Evolutionary conservation across 371 early-diverging fungal genomes (phyloP).

Genomic region (Apophysomyces elegans): DNA sequence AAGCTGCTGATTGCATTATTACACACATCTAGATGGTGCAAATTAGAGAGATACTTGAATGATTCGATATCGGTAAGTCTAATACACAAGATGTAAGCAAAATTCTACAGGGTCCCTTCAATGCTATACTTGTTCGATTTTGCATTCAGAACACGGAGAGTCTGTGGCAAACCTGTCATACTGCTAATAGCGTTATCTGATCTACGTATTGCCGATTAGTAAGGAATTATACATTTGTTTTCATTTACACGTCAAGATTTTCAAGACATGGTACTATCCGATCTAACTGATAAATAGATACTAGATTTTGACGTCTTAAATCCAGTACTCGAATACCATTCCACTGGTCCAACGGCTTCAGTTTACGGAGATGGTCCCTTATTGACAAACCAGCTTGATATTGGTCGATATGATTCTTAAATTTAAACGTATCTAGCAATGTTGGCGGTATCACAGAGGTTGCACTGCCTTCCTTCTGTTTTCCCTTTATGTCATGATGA

Average conservation of each 20-base stretch:
- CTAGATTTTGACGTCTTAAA: slow-evolving; percentile 31
- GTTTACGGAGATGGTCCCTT: slow-evolving; percentile 14
- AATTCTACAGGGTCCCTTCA: background rate
- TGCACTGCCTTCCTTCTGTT: background rate
- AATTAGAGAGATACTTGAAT: slow-evolving; percentile 39
- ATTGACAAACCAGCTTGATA: slow-evolving; percentile 17
- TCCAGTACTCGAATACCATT: slow-evolving; percentile 31
- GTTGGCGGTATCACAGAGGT: background rate
- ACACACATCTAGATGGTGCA: slow-evolving; percentile 55
- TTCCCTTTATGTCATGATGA: slow-evolving; percentile 7
- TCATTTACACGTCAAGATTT: slow-evolving; percentile 35
- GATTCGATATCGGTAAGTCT: slow-evolving; percentile 44
- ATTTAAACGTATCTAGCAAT: slow-evolving; percentile 12
- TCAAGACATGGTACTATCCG: slow-evolving; percentile 36
- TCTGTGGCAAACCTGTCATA: slow-evolving; percentile 32
- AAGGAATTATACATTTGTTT: background rate
- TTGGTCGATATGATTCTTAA: slow-evolving; percentile 10
- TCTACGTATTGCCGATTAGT: slow-evolving; percentile 17
- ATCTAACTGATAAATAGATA: slow-evolving; percentile 21
- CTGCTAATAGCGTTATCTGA: slow-evolving; percentile 41
- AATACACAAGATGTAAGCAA: background rate
- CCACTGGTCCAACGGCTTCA: slow-evolving; percentile 34
- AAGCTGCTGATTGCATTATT: slow-evolving; percentile 49
- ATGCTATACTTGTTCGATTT: slow-evolving; percentile 34
- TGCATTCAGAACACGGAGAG: slow-evolving; percentile 36